Base-by-base conservation (phyloP, 495 filamentous ascomycete genomes). In the Neurospora sp. region DNA sequence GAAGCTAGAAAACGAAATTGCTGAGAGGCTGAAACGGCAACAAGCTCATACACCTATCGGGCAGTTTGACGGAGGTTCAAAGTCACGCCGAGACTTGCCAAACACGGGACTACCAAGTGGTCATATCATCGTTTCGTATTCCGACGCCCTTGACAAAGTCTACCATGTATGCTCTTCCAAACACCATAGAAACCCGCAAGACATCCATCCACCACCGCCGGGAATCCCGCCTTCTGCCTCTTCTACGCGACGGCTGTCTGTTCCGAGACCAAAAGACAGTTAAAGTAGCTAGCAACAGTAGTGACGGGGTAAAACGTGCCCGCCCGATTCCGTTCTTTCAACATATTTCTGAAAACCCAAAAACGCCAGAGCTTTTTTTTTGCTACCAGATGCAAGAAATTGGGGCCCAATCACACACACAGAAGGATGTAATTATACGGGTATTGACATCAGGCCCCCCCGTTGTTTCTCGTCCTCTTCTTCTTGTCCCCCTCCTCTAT, bases 341-440 rank as follows among this genome's bases (percentile, higher is more conserved):
- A 66, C 54, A 66, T 35, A 18, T 66, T 14, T 35, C 31, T 70
- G 74, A 73, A 71, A 74, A 76, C 70, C 79, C 78, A 74, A 54
- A 74, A 81, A 80, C 80, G 79, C 79, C 80, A 76, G 77, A 78
- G 78, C 73, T 78, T 78, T 79, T 62, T 62, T 81, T 31, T 69
- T 71, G 71, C 74, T 75, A 72, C 76, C 78, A 79, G 78, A 79
- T 79, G 76, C 78, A 79, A 46, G 60, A 41, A 72, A 75, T 39
- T 38, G 72, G 72, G 72, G 74, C 40, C 74, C 74, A 76, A 71
- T 60, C 46, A 54, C 46, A 54, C 46, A 54, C 46, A 27, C 46
- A 27, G n/a, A 76, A 72, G 70, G 70, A 70, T 70, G 62, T 72
- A 74, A 70, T 76, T 49, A 71, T 42, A 75, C 60, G 70, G 41